Conservation (phyloP, 495 filamentous ascomycete genomes). For the Letharia lupina region DNA sequence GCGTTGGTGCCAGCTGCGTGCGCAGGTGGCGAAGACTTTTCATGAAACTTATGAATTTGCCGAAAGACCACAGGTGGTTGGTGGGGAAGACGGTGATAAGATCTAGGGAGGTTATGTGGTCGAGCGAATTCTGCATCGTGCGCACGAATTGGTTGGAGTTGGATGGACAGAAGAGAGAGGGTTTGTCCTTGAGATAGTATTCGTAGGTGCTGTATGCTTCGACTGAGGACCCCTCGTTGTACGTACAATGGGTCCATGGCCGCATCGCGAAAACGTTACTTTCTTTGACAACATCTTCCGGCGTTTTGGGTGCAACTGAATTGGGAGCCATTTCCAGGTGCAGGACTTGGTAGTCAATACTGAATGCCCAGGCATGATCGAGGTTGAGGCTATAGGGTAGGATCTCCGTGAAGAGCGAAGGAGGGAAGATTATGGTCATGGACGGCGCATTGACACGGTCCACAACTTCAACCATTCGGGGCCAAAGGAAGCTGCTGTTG, state of each 20-base stretch:
- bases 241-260: conserved; percentile 13
- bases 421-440: not conserved
- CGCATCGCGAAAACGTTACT: not conserved
- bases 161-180: not conserved
- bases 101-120: not conserved
- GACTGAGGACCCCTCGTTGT: conserved; percentile 17
- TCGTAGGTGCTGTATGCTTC: conserved; percentile 15
- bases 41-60: not conserved
- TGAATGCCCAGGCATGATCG: conserved; percentile 13
- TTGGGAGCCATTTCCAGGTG: not conserved
- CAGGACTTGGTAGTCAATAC: conserved; percentile 14
- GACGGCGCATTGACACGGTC: not conserved
- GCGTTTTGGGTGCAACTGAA: not conserved
- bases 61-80: not conserved
- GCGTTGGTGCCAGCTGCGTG: conserved; percentile 2
- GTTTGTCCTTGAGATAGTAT: conserved; percentile 6
- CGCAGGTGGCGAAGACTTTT: conserved; percentile 1
- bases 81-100: conserved; percentile 13
- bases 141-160: not conserved
- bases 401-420: conserved; percentile 4
- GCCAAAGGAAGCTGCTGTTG: not conserved
- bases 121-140: not conserved
- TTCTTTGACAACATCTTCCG: not conserved
- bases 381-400: conserved; percentile 4
- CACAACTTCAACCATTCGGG: not conserved